Base-by-base conservation (phyloP, 257 asterid genomes). In the Lavandula angustifolia region DNA sequence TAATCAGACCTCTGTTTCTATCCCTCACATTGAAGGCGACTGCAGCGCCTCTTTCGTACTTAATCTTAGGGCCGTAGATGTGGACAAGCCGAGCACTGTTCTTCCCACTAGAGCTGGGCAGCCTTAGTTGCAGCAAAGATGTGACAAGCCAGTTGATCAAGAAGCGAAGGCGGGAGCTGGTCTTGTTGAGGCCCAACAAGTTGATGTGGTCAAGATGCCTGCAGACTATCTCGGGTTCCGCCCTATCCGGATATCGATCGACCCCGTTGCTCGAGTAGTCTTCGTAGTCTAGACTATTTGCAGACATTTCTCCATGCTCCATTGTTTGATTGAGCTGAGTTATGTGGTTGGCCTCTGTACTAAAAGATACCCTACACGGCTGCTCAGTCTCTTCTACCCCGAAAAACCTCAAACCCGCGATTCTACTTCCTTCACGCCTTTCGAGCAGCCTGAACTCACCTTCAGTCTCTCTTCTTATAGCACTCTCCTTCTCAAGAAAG, bases 381-480 rank as follows among this genome's bases (percentile, higher is more conserved):
- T 85, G 98, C 57, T 90, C 97, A 7, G 58, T 74, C 76, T 90
- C 99, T 48, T 94, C 99, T 64, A 87, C 86, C 48, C 98, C 91
- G 17, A 90, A 90, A 63, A 94, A 81, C 75, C 96, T 83, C 14
- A 95, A 92, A 22, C 89, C 95, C 2, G 84, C 86, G 42, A 69
- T 80, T 78, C 90, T 80, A 71, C 81, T 89, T 60, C 86, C 78
- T 73, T 94, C 96, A 41, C 99, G 87, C 85, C 96, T 84, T 72
- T 85, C 99, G 48, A 91, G 79, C 33, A 94, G 77, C 69, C 98
- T 77, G 75, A 91, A 94, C 43, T 88, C 99, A 9, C 99, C 98
- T 75, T 91, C 99, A 7, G 96, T 90, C 78, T 94, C 98, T 74
- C 98, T 78, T 76, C 96, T 85, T 76, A 94, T 91, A 14, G 97